Conservation (phyloP, 2,329 filamentous ascomycete species). For the Zelopaecilomyces penicillatus region DNA sequence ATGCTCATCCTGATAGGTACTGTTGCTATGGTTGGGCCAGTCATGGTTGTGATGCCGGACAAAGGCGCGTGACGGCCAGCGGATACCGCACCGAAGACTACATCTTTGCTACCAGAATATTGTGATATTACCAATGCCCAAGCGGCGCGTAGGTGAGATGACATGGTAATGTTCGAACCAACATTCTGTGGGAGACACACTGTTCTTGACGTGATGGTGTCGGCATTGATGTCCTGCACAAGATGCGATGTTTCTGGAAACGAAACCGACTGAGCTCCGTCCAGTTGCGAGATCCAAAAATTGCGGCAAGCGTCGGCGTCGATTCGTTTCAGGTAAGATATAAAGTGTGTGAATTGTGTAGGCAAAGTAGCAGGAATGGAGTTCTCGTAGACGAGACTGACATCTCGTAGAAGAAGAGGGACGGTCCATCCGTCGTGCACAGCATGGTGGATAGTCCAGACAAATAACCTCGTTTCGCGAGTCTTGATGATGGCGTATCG, state of each 20-base stretch:
- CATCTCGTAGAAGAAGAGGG: background rate
- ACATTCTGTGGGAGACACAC: background rate
- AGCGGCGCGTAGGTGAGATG: background rate
- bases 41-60: slow-evolving; percentile 10
- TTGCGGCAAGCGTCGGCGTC: background rate
- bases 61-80: slow-evolving; percentile 13
- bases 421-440: slow-evolving; percentile 3
- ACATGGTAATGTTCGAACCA: background rate
- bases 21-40: slow-evolving; percentile 15
- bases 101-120: slow-evolving; percentile 20
- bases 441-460: slow-evolving; percentile 4
- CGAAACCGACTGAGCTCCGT: background rate
- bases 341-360: background rate
- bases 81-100: slow-evolving; percentile 13
- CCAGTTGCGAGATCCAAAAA: background rate
- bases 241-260: background rate
- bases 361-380: background rate
- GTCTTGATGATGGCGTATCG: slow-evolving; percentile 1
- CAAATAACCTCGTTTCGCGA: background rate
- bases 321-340: background rate
- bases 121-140: slow-evolving; percentile 18
- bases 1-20: slow-evolving; percentile 8
- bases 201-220: background rate
- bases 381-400: background rate
- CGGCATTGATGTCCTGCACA: background rate